These are phyloP conservation scores for Lepiota brunneoincarnata DNA, from an alignment of 768 basidiomycete species.

Conservation along the genomic window DNA sequence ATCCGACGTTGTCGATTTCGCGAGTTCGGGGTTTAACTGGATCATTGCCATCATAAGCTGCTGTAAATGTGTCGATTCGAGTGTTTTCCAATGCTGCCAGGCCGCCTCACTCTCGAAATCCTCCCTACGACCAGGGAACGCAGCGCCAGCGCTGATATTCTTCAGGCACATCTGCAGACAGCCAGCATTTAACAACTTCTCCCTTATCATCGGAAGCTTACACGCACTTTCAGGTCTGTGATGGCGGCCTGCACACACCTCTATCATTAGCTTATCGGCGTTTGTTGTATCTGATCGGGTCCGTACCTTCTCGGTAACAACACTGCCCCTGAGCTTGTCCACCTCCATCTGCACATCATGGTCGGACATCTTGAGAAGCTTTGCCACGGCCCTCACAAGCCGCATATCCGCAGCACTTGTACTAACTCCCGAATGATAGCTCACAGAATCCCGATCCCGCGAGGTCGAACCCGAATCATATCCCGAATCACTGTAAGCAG, in stretches of 20 bases:
- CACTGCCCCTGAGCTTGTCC: conserved; percentile 52
- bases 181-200: conserved; percentile 8
- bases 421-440: conserved; percentile 25
- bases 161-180: conserved; percentile 76
- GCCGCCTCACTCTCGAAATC: conserved; percentile 85
- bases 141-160: conserved; percentile 79
- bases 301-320: conserved; percentile 75
- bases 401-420: conserved; percentile 71
- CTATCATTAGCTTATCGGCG: conserved; percentile 2
- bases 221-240: conserved; percentile 75
- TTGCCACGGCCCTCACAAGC: conserved; percentile 65
- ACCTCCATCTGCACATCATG: conserved; percentile 71
- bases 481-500: conserved; percentile 59
- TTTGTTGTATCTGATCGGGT: neutral
- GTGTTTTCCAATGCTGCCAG: conserved; percentile 79
- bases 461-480: conserved; percentile 63
- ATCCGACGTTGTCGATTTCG: conserved; percentile 71
- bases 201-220: neutral
- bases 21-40: conserved; percentile 81
- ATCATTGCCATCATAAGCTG: conserved; percentile 89
- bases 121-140: conserved; percentile 82
- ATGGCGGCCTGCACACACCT: conserved; percentile 63
- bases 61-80: conserved; percentile 81
- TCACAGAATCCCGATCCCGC: conserved; percentile 52
- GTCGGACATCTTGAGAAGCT: conserved; percentile 73